phyloP scores from a whole-genome alignment of 2,329 filamentous ascomycete species.

The Tolypocladium tropicale region DNA sequence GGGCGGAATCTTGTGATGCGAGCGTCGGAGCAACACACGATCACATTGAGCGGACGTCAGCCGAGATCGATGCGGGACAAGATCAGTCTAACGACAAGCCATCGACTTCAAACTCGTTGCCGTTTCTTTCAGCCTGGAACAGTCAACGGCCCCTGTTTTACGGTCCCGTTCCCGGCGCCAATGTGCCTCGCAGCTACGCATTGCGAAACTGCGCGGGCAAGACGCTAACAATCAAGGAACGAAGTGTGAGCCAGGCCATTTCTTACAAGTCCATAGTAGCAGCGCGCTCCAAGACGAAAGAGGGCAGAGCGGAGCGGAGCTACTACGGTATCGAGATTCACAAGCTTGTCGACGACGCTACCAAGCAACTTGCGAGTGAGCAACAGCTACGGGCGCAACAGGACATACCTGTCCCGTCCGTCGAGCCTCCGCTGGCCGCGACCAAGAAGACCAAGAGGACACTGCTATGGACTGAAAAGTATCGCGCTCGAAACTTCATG shows the following conservation, averaged over 20 bases:
- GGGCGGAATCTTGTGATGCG: background rate
- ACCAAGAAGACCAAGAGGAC: constrained; percentile 36
- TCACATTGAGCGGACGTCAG: background rate
- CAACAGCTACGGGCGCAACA: constrained; percentile 12
- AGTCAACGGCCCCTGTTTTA: constrained; percentile 16
- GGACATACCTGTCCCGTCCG: constrained; percentile 28
- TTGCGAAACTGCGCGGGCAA: constrained; percentile 49
- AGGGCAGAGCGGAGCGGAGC: constrained; percentile 59
- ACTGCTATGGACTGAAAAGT: constrained; percentile 93
- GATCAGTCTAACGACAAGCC: background rate
- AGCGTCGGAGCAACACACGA: constrained; percentile 4
- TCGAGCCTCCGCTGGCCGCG: constrained; percentile 16
- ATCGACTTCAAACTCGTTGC: background rate
- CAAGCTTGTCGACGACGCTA: constrained; percentile 62
- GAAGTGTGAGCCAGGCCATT: constrained; percentile 31
- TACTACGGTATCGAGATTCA: constrained; percentile 95
- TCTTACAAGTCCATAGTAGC: constrained; percentile 61
- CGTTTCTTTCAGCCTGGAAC: constrained; percentile 9
- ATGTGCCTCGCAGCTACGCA: constrained; percentile 24
- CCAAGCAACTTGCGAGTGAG: constrained; percentile 42
- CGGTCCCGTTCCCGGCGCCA: constrained; percentile 12
- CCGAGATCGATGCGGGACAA: background rate
- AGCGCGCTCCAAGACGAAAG: constrained; percentile 53
- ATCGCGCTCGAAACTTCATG: constrained; percentile 81
- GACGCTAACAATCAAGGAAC: constrained; percentile 43